A percentile compares a stretch with the other conserved stretches of the same genome.
phyloP scores from a whole-genome alignment of 768 basidiomycete species.

The Pleurotus tuoliensis region DNA sequence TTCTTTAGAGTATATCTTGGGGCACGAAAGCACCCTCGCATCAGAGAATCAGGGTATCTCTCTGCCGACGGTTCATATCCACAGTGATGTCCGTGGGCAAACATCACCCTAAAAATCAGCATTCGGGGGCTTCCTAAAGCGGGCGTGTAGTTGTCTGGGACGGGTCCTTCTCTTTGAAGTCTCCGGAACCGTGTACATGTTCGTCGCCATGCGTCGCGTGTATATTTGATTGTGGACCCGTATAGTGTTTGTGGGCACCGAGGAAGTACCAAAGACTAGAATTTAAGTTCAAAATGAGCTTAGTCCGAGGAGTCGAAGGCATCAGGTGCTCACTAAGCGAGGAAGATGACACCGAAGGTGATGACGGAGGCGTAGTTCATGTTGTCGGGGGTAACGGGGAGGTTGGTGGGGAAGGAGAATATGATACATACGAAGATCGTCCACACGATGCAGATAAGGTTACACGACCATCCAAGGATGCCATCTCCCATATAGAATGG shows the following conservation, averaged over 20 bases:
- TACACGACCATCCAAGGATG: conserved; percentile 54
- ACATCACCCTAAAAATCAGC: background rate
- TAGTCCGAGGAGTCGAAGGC: background rate
- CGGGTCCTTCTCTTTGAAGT: conserved; percentile 1
- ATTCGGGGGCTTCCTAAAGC: background rate
- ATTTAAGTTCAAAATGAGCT: conserved; percentile 9
- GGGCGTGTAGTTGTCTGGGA: background rate
- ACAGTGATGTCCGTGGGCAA: background rate
- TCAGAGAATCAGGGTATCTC: background rate
- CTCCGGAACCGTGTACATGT: background rate
- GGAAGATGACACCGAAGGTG: conserved; percentile 46
- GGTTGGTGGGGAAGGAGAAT: conserved; percentile 66
- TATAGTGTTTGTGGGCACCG: conserved; percentile 51
- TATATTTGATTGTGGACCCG: conserved; percentile 55
- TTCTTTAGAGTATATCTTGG: background rate
- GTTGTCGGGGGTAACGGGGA: conserved; percentile 64
- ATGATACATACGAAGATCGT: conserved; percentile 66
- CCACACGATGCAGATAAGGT: conserved; percentile 65
- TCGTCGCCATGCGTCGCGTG: conserved; percentile 16
- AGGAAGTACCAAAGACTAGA: conserved; percentile 48
- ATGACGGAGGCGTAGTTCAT: conserved; percentile 85
- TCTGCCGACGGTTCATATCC: background rate
- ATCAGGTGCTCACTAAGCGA: conserved; percentile 43
- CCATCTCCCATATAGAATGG: conserved; percentile 84
- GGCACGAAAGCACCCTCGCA: background rate